Base-by-base conservation (phyloP, 176 grass and related monocot species). In the Rhynchospora breviuscula region DNA sequence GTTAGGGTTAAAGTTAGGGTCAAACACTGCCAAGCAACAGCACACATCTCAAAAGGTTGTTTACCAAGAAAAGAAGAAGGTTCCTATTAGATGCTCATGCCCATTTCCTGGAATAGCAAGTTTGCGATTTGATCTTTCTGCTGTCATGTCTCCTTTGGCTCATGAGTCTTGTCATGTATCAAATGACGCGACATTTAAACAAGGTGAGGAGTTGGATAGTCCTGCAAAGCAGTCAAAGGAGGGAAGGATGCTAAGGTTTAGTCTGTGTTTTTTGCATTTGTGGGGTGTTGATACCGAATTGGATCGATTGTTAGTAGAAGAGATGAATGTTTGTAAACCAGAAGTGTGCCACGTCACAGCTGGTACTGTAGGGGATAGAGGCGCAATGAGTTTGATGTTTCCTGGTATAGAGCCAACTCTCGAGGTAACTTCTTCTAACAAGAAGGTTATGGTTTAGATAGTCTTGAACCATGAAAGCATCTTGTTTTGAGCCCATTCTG, bases 251-350 rank as follows among this genome's bases (percentile, higher is more conserved):
- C 86, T 97, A 85, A 86, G 94, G 74, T 97, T 97, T 85, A 91
- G 94, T 80, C 91, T 97, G 87, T 97, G 92, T 79, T 97, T 97
- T 92, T 60, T 97, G 67, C 94, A 97, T 91, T 89, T 97, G 70
- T 97, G 94, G 94, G 92, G 76, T 90, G 78, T 94, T 86, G 94
- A 97, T 85, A 19, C 59, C 48, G 92, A 97, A 54, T 85, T 97
- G 84, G 94, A 97, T 65, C 94, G 83, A 89, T 87, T 97, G 84
- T 80, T 97, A 70, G 85, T 92, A 67, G 90, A 97, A 73, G 94
- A 92, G 84, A 94, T 97, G 94, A 89, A 89, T 89, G 88, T 97
- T 89, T 92, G 90, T 85, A 97, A 97, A 84, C 94, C 92, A 86
- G 92, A 97, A 84, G 92, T 86, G 56, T 97, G 86, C 57, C 80